Base-by-base conservation (phyloP, 108 stramenopile species). In the Seminavis robusta region DNA sequence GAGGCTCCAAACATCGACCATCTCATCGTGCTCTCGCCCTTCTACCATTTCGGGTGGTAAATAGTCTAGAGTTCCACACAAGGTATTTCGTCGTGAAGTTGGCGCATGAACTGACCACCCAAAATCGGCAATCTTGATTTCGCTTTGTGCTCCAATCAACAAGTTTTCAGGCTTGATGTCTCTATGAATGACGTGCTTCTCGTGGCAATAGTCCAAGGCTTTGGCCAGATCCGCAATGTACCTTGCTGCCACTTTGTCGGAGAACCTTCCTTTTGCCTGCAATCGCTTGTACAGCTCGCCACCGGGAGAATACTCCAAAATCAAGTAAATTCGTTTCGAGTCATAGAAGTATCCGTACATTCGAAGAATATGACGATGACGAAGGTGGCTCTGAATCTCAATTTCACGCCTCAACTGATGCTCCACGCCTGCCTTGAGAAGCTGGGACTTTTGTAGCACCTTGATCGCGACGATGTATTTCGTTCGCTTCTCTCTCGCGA, bases 111-210 rank as follows among this genome's bases (percentile, higher is more conserved):
- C 95, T 17, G 92, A 93, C 98, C 98, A 99, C 23, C 98, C 98
- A 67, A 99, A 99, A 73, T 99, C 98, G 9, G 99, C 99, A 60
- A 99, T 97, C 79, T 99, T 99, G 33, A 99, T 82, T 56, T 98
- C 96, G 19, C 90, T 88, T 41, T 82, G 61, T 23, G 88, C 79
- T 5, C 95, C 97, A 20, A 99, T 42, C 17, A 99, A 63, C 4
- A 99, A 74, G 64, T 99, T 99, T 63, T 99, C 98, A 11, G 99
- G 99, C 66, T 99, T 99, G 76, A 99, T 98, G 62, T 99, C 97
- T 20, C 99, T 81, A 63, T 99, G 99, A 52, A 99, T 98, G 1
- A 98, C 95, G 47, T 98, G 96, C 58, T 97, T 98, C 36, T 52
- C 54, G 73, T 99, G 98, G 66, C 97, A 97, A 77, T 95, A 97